Percentiles rank a stretch among this genome's conserved stretches.
These are phyloP conservation scores for Primulina eburnea DNA, from an alignment of 257 asterid genomes.

Conservation along the genomic window DNA sequence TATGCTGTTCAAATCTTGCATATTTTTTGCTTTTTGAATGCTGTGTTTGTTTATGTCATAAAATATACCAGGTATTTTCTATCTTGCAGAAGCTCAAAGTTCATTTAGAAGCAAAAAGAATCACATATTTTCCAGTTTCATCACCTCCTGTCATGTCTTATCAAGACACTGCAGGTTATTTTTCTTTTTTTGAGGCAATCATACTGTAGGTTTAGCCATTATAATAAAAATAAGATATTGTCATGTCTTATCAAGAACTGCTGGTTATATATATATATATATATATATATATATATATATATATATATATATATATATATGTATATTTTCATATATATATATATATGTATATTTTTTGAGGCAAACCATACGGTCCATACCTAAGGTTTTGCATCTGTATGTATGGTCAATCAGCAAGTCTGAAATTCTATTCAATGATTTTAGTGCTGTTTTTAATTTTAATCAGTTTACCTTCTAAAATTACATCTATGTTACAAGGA, in stretches of 20 bases:
- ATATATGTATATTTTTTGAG: too few species aligned
- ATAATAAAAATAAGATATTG: slow-evolving; percentile 16
- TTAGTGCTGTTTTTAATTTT: slow-evolving; percentile 8
- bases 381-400: background rate
- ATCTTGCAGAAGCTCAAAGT: slow-evolving; percentile 56
- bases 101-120: slow-evolving; percentile 60
- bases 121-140: slow-evolving; percentile 56
- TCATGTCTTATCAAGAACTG: slow-evolving; percentile 45
- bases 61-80: slow-evolving; percentile 14
- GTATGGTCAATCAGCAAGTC: background rate
- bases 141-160: slow-evolving; percentile 78
- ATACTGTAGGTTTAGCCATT: slow-evolving; percentile 25
- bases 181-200: slow-evolving; percentile 19
- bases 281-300: too few species aligned
- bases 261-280: background rate
- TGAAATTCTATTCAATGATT: slow-evolving; percentile 8
- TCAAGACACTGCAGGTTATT: slow-evolving; percentile 23
- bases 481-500: slow-evolving; percentile 37
- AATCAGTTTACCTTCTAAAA: slow-evolving; percentile 5
- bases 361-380: too few species aligned
- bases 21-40: slow-evolving; percentile 1
- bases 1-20: slow-evolving; percentile 7
- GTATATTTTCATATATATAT: too few species aligned
- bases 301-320: too few species aligned
- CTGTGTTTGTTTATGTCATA: slow-evolving; percentile 19